Base-by-base conservation (phyloP, 768 basidiomycete species). In the Lactarius hengduanensis region DNA sequence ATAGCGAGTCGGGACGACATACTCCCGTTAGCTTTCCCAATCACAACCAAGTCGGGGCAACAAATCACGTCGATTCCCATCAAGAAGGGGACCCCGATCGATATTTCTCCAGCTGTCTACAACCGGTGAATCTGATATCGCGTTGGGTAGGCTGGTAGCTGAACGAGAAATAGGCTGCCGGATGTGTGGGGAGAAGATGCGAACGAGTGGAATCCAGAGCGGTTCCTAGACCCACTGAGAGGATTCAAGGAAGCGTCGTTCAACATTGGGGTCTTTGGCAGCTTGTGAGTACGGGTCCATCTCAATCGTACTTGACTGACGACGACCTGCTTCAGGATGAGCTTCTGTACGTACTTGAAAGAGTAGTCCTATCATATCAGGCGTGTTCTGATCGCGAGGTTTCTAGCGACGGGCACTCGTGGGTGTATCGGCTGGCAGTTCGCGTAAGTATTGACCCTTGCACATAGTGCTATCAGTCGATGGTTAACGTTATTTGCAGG, bases 101-200 rank as follows among this genome's bases (percentile, higher is more conserved):
- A 57, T 34, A 60, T 65, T 54, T 22, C 50, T 9, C 20, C 54
- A 3, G 55, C 16, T 1, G 43, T 4, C 9, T 65, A 65, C 28
- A 65, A 65, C 18, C 43, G 64, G 64, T 60, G 16, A 36, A 58
- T 20, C 34, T 41, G 26, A 28, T 40, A 18, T 18, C 50, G 4
- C 53, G 9, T 26, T 28, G 6, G 2, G 30, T 58, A 3, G 16
- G 7, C 26, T 15, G 43, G 15, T n/a, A 4, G 36, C 15, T 11
- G 18, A 15, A 34, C 11, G 5, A 26, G 4, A n/a, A 16, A 9
- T 30, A 66, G 65, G 2, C 28, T 61, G 11, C 50, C 47, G 7
- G 53, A 36, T 11, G 50, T 61, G 28, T 66, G 65, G 65, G 65
- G 65, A n/a, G 30, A 30, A 11, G 60, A 66, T 40, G 65, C 65